Conservation (phyloP, 2,329 filamentous ascomycete species). For the Ilyonectria destructans region DNA sequence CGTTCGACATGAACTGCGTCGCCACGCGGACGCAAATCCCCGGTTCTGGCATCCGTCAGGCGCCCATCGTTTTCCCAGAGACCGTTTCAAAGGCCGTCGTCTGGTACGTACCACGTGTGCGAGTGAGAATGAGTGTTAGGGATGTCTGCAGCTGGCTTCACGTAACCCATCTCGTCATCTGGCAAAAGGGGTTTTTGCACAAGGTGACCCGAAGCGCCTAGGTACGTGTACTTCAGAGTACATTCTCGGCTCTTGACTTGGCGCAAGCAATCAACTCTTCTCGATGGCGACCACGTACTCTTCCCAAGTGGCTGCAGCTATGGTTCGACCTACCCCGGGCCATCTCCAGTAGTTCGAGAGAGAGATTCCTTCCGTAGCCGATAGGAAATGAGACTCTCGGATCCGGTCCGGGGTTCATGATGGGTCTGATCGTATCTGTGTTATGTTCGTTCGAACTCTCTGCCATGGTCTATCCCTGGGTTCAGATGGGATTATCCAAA, state of each 20-base stretch:
- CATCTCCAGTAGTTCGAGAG: constrained; percentile 17
- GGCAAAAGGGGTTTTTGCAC: background rate
- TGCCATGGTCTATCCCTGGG: constrained; percentile 16
- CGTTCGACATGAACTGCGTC: constrained; percentile 44
- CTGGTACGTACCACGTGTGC: constrained; percentile 20
- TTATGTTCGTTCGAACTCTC: constrained; percentile 11
- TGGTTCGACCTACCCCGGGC: constrained; percentile 23
- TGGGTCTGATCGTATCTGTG: constrained; percentile 15
- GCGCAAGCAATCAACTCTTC: constrained; percentile 18
- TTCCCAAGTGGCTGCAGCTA: constrained; percentile 14
- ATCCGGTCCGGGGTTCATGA: constrained; percentile 13
- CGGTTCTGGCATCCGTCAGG: constrained; percentile 33
- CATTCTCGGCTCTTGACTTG: constrained; percentile 9
- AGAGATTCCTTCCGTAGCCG: constrained; percentile 1
- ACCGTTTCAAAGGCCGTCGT: constrained; percentile 26
- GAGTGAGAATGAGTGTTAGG: constrained; percentile 1
- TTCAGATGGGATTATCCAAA: constrained; percentile 65
- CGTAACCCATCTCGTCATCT: background rate
- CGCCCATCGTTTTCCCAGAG: constrained; percentile 11
- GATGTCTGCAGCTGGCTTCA: background rate
- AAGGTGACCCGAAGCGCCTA: background rate
- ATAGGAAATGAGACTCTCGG: constrained; percentile 19
- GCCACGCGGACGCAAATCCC: constrained; percentile 36
- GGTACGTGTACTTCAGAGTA: background rate
- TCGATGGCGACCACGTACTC: constrained; percentile 17